Percentiles rank a stretch among this genome's conserved stretches.
Evolutionary conservation across 306 rosid genomes (phyloP).

Genomic region (Acacia crassicarpa): DNA sequence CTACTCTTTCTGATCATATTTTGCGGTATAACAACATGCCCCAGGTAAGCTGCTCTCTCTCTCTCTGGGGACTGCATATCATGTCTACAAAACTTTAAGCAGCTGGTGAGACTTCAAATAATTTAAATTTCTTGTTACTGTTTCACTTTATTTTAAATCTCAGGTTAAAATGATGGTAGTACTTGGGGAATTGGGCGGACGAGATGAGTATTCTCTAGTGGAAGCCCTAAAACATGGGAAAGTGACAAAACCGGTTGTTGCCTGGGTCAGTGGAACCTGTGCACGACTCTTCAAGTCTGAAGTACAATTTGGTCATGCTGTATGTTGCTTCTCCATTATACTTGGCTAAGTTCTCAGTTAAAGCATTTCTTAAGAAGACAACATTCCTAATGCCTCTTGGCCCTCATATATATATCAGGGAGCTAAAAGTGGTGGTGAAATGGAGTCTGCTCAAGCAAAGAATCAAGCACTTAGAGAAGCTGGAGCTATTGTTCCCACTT

Average conservation of each 20-base stretch:
- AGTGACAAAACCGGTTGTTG: slow-evolving; percentile 91
- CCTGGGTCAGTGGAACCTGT: slow-evolving; percentile 99
- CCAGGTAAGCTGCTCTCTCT: slow-evolving; percentile 51
- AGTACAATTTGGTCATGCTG: slow-evolving; percentile 99
- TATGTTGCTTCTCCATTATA: slow-evolving; percentile 49
- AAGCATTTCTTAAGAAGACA: slow-evolving; percentile 21
- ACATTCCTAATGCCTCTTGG: slow-evolving; percentile 33
- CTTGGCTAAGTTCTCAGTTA: slow-evolving; percentile 22
- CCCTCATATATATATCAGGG: slow-evolving; percentile 54
- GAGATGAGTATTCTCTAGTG: slow-evolving; percentile 93
- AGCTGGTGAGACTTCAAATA: slow-evolving; percentile 6
- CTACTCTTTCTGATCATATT: slow-evolving; percentile 97
- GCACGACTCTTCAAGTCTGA: slow-evolving; percentile 97
- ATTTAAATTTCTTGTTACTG: slow-evolving; percentile 12
- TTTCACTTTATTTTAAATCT: slow-evolving; percentile 35
- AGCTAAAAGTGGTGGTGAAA: slow-evolving; percentile 97
- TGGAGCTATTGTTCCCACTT: slow-evolving; percentile 97
- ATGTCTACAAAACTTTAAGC: slow-evolving; percentile 10
- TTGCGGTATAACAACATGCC: slow-evolving; percentile 98
- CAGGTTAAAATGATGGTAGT: slow-evolving; percentile 95
- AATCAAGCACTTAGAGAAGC: slow-evolving; percentile 93
- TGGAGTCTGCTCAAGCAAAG: slow-evolving; percentile 98
- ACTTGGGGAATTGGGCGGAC: slow-evolving; percentile 98
- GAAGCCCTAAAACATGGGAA: slow-evolving; percentile 96
- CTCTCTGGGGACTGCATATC: slow-evolving; percentile 21